These are phyloP conservation scores for Raphidocelis subcapitata DNA, from an alignment of 139 green algal species.

Conservation along the genomic window DNA sequence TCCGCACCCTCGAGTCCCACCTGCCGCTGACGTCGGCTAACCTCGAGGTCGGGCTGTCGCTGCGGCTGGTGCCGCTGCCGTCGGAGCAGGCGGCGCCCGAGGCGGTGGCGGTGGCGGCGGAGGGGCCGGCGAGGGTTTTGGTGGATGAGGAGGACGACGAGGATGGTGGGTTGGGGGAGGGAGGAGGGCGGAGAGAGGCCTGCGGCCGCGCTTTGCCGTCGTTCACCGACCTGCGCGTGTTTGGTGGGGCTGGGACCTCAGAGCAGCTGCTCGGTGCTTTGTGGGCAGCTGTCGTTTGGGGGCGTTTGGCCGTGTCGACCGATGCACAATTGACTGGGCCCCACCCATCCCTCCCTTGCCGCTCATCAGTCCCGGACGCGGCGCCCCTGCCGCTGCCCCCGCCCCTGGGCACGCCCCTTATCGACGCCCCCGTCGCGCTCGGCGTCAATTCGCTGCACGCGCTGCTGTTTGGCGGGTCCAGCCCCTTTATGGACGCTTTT, in stretches of 20 bases:
- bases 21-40: conserved; percentile 1
- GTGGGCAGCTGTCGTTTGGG: too few relatives aligned
- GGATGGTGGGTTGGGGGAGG: too few relatives aligned
- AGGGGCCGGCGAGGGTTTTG: too few relatives aligned
- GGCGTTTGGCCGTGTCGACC: too few relatives aligned
- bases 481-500: conserved; percentile 7
- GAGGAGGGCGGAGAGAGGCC: not conserved
- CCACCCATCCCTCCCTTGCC: too few relatives aligned
- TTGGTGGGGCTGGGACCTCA: too few relatives aligned
- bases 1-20: conserved; percentile 11
- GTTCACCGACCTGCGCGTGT: not conserved
- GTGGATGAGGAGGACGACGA: too few relatives aligned
- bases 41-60: conserved; percentile 18
- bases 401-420: not conserved
- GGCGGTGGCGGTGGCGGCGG: too few relatives aligned
- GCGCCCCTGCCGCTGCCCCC: not conserved
- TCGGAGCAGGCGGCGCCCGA: too few relatives aligned
- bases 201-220: not conserved
- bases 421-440: not conserved
- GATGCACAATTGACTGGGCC: too few relatives aligned
- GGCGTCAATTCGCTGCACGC: not conserved
- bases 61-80: conserved; percentile 19
- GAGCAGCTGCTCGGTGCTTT: too few relatives aligned
- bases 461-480: not conserved
- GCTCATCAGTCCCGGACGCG: not conserved